Conservation (phyloP, 139 green algal species). For the Micractinium conductrix region DNA sequence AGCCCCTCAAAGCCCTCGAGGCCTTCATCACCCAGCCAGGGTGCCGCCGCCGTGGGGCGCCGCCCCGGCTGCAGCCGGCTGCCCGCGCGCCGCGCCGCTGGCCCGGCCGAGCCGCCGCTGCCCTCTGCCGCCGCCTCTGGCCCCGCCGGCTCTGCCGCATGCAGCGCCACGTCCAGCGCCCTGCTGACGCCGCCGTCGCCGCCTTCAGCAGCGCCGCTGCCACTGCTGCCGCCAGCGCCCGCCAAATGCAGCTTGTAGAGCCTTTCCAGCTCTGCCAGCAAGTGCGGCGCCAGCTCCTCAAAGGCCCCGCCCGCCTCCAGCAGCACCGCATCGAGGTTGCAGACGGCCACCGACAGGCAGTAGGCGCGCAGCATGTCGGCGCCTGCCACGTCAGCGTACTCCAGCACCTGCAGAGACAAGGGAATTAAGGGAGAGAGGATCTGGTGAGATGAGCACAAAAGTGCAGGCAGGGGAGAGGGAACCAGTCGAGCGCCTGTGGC, state of each 20-base stretch:
- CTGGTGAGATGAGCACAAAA: no score
- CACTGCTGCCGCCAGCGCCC: background rate
- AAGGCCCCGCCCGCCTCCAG: conserved; percentile 59
- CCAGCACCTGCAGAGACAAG: conserved; percentile 62
- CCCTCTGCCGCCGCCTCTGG: background rate
- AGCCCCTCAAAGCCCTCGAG: background rate
- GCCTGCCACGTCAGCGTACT: conserved; percentile 80
- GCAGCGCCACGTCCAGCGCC: background rate
- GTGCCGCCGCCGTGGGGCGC: conserved; percentile 44
- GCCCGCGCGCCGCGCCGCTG: background rate
- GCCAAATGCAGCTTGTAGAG: conserved; percentile 40
- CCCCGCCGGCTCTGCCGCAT: background rate
- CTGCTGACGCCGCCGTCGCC: conserved; percentile 29
- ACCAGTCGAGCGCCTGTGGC: no score
- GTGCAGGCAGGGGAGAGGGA: no score
- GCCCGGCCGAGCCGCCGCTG: background rate
- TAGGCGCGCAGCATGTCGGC: conserved; percentile 71
- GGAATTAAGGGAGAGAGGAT: background rate
- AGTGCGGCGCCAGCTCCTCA: conserved; percentile 56
- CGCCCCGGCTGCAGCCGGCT: conserved; percentile 47
- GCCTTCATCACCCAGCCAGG: background rate
- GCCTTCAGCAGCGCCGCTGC: background rate
- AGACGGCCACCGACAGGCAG: conserved; percentile 69
- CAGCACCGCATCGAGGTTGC: conserved; percentile 81
- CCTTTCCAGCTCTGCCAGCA: conserved; percentile 70